Conservation (phyloP, 306 rosid genomes). For the Pterocarpus santalinus region DNA sequence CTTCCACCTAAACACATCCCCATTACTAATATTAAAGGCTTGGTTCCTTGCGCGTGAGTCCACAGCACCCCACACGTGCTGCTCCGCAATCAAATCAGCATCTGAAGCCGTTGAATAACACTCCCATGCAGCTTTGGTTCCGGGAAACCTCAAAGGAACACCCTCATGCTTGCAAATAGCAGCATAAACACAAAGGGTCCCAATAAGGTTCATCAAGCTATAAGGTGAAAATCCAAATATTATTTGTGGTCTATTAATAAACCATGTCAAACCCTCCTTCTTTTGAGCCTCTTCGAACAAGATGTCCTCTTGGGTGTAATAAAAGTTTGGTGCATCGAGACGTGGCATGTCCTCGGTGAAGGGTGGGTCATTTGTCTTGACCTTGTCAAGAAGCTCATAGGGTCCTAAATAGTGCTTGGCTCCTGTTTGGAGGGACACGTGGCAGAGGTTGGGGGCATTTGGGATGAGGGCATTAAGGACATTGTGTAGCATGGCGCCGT, state of each 20-base stretch:
- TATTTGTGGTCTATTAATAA: constrained; percentile 56
- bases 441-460: constrained; percentile 68
- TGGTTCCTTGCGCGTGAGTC: constrained; percentile 59
- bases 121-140: constrained; percentile 60
- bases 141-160: constrained; percentile 61
- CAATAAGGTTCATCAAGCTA: constrained; percentile 68
- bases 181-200: constrained; percentile 70
- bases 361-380: constrained; percentile 61
- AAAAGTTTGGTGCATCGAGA: constrained; percentile 57
- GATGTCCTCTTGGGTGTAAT: constrained; percentile 66
- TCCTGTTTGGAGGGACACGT: constrained; percentile 78
- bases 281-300: constrained; percentile 51
- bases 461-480: constrained; percentile 60
- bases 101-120: constrained; percentile 57
- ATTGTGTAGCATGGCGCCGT: constrained; percentile 65
- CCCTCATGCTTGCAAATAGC: constrained; percentile 79
- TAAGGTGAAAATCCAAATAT: constrained; percentile 81
- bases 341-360: constrained; percentile 76
- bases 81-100: constrained; percentile 71
- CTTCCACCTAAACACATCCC: constrained; percentile 80
- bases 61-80: constrained; percentile 70
- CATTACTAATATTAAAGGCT: constrained; percentile 67
- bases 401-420: constrained; percentile 66
- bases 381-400: constrained; percentile 44
- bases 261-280: constrained; percentile 67